Percentiles rank a stretch among this genome's conserved stretches.
Conservation (phyloP, 345 rosid species). For the Zanthoxylum bungeanum region DNA sequence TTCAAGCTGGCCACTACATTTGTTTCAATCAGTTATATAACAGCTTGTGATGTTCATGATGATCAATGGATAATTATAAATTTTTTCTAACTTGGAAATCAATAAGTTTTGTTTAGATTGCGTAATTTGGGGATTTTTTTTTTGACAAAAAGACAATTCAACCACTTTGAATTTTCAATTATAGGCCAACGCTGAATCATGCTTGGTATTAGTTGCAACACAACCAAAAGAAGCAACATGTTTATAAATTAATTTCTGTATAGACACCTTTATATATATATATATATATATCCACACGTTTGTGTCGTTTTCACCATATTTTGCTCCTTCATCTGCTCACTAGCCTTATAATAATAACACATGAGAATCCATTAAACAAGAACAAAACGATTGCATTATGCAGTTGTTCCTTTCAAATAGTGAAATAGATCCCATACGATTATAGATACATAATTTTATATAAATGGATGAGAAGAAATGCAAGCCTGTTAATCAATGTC, state of each 20-base stretch:
- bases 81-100: not conserved
- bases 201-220: not conserved
- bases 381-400: no score
- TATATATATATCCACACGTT: not conserved
- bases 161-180: not conserved
- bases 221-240: not conserved
- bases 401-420: no score
- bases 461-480: not conserved
- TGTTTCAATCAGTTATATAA: not conserved
- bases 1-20: constrained; percentile 1
- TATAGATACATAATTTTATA: no score
- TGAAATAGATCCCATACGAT: no score
- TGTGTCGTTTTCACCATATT: not conserved
- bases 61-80: not conserved
- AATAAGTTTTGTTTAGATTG: not conserved
- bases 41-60: not conserved
- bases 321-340: no score
- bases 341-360: no score
- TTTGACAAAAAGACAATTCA: not conserved
- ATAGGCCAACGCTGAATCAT: not conserved
- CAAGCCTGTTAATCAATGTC: not conserved
- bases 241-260: not conserved
- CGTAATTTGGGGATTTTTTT: not conserved
- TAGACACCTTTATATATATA: not conserved
- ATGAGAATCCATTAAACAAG: no score